Conservation (phyloP, 2,329 filamentous ascomycete species). For the Chaetomium olivaceum region DNA sequence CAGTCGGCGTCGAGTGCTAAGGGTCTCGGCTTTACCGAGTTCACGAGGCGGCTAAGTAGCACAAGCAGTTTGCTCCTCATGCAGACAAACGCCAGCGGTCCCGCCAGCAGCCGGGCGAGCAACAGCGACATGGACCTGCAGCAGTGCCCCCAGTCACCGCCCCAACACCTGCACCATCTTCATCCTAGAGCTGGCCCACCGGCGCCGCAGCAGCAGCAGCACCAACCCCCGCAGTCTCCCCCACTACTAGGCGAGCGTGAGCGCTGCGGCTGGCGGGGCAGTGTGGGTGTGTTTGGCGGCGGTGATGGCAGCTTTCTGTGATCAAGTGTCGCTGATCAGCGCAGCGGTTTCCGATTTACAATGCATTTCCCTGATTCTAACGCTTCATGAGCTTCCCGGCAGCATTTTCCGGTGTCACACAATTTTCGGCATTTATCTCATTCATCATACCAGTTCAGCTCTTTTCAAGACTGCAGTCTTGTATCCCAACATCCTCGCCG, state of each 20-base stretch:
- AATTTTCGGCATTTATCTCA: slow-evolving; percentile 1
- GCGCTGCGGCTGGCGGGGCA: slow-evolving; percentile 58
- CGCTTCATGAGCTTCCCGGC: slow-evolving; percentile 2
- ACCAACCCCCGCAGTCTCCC: slow-evolving; percentile 29
- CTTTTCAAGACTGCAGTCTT: background rate
- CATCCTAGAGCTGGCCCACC: slow-evolving; percentile 28
- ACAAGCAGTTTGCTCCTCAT: slow-evolving; percentile 61
- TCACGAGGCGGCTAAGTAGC: slow-evolving; percentile 60
- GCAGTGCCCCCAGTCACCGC: slow-evolving; percentile 36
- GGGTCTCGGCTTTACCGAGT: slow-evolving; percentile 62
- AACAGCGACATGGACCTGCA: slow-evolving; percentile 45
- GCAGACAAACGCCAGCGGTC: slow-evolving; percentile 53
- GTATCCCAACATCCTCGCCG: background rate
- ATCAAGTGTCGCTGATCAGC: slow-evolving; percentile 24
- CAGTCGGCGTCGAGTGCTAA: slow-evolving; percentile 57
- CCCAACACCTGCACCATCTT: slow-evolving; percentile 38
- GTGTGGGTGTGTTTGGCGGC: slow-evolving; percentile 53
- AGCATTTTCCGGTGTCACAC: slow-evolving; percentile 1
- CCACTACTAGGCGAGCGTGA: slow-evolving; percentile 41
- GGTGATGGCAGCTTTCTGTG: slow-evolving; percentile 57
- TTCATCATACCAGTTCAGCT: background rate
- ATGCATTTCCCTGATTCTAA: background rate
- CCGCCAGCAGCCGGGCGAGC: slow-evolving; percentile 50
- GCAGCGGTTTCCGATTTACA: background rate
- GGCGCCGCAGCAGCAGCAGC: slow-evolving; percentile 33